Evolutionary conservation across 805 yeast genomes (phyloP), one percentile per base, ranked within the genome.

Genomic region (Yarrowia bubula): DNA sequence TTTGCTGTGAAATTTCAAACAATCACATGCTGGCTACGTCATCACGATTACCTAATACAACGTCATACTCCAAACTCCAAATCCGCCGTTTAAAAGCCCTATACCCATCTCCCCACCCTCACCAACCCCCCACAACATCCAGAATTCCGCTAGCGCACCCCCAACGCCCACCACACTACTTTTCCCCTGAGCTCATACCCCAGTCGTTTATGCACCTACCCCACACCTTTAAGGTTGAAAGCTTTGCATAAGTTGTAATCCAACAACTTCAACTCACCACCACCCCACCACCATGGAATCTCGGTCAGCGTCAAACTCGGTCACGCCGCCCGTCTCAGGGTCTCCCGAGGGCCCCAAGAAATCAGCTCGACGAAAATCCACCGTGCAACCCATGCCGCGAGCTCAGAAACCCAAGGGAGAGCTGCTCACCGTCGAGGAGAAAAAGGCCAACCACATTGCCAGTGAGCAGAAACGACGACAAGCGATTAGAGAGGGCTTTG

Each of bases 391-490:
- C 43, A 44, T 58, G 64, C 64, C 64, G 8, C 51, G 64, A n/a
- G 64, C 64, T 22, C 68, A 65, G 31, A 68, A 63, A 33, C 66
- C 67, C 31, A 58, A 67, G 11, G 67, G 65, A 9, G 71, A 66
- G 42, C 66, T 70, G n/a, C 67, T 75, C 44, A 71, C 76, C 1
- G 67, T 69, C 22, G 75, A 73, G 44, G 75, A 75, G 67, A 75
- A 75, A 64, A 74, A 71, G 85, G 87, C 86, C 5, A 89, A 87
- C 69, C 96, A 89, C 71, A 88, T 90, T 8, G 89, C 89, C 5
- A 87, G 92, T 0, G 98, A 92, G 73, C 92, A 91, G 73, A 89
- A 88, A 71, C 80, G 98, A 70, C 80, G 98, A 67, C 90, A 87
- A 69, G 90, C 92, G 46, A 90, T 93, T 22, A 79, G 98, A 50